Evolutionary conservation across 73 alveolate species (phyloP).

Genomic region (Paramecium pentaurelia): DNA sequence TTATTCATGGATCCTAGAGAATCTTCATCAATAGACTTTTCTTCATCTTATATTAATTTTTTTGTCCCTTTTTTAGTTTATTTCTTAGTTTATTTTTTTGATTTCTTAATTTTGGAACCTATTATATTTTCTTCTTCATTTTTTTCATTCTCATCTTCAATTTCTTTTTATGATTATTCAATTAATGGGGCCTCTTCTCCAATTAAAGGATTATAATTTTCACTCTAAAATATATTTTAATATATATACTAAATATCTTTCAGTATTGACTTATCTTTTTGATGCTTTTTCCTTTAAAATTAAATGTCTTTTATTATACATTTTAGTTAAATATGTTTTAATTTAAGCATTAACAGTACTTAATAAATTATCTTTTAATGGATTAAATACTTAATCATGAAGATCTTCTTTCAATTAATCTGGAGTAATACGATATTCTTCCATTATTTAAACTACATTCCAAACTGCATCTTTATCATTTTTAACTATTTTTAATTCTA

Average conservation of each 20-base stretch:
- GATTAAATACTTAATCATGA: constrained; percentile 62
- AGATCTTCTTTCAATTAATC: constrained; percentile 88
- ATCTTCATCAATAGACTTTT: neutral
- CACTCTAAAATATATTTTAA: neutral
- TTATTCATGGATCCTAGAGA: neutral
- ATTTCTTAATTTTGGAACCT: neutral
- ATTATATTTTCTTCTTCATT: neutral
- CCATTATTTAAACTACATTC: constrained; percentile 67
- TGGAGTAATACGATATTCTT: constrained; percentile 69
- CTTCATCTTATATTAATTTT: neutral
- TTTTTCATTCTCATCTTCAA: neutral
- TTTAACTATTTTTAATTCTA: constrained; percentile 61
- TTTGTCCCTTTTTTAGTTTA: neutral
- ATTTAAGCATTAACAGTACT: neutral
- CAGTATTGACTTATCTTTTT: neutral
- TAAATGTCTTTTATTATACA: constrained; percentile 44
- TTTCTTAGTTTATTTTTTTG: neutral
- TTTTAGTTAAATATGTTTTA: constrained; percentile 55
- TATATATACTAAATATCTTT: neutral
- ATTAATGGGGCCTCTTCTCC: constrained; percentile 47
- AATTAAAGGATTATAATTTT: constrained; percentile 28
- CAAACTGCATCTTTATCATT: constrained; percentile 54
- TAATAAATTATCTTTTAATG: constrained; percentile 33
- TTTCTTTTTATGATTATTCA: neutral
- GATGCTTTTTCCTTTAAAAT: constrained; percentile 8